Base-by-base conservation (phyloP, 345 rosid species). In the Camelina laxa region DNA sequence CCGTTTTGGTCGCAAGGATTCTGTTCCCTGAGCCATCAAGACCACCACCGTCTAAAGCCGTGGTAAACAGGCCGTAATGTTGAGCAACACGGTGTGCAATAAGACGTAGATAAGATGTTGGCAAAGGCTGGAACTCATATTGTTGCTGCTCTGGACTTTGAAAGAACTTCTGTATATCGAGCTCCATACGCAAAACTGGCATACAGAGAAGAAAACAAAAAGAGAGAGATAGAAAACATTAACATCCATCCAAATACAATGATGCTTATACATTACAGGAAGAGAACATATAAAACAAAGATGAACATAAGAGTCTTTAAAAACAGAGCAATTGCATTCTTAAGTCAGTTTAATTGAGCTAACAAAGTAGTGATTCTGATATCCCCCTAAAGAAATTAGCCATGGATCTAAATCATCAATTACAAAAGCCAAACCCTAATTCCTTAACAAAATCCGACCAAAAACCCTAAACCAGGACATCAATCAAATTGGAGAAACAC, bases 71-170 rank as follows among this genome's bases (percentile, higher is more conserved):
- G 21, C 98, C 98, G 84, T 95, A 92, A 85, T 95, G 96, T 67
- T 92, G 99, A 67, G 97, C 96, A 55, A 89, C 96, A 33, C 97
- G 92, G 56, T 95, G 99, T 12, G 97, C 98, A 27, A 86, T 92
- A 31, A 95, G 96, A 75, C 98, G 89, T 55, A 92, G 98, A 67
- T 95, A 95, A 41, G 99, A 95, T 62, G 96, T 92, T 13, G 98
- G 94, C 13, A 87, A 86, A 78, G 92, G 89, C 24, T 76, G 88
- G 73, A 95, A 95, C 84, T 95, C 98, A 41, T 85, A 95, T 44
- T 84, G 88, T 59, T 84, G 89, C 80, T 81, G 89, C 53, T 86
- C 91, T 55, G 87, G 79, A 72, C 69, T 89, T 78, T 89, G 96
- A 82, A 92, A 79, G 69, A 95, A 92, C 80, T 85, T 92, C 80